Percentiles rank a stretch among this genome's conserved stretches.
Evolutionary conservation across 1,139 yeast species (phyloP).

Genomic region (Kurtzmaniella quercitrusa): DNA sequence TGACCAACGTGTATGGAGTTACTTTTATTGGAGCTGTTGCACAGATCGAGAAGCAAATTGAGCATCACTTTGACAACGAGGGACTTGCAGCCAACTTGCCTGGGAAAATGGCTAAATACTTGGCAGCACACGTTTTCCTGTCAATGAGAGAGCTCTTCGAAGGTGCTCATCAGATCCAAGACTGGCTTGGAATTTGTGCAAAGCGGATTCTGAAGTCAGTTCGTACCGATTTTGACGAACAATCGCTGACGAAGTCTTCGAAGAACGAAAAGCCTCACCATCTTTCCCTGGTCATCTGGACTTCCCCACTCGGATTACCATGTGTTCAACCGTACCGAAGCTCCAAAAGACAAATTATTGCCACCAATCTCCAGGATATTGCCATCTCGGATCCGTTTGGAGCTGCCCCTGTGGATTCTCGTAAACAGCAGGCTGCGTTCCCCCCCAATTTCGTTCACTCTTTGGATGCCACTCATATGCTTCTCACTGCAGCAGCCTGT

Average conservation of each 20-base stretch:
- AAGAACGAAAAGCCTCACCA: conserved; percentile 47
- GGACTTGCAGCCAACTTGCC: conserved; percentile 16
- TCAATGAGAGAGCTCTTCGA: conserved; percentile 82
- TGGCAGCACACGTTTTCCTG: conserved; percentile 74
- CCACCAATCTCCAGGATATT: conserved; percentile 80
- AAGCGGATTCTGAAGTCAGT: conserved; percentile 75
- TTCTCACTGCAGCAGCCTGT: conserved; percentile 80
- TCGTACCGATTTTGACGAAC: conserved; percentile 49
- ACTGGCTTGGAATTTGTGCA: conserved; percentile 91
- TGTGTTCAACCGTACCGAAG: conserved; percentile 95
- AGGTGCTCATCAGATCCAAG: conserved; percentile 94
- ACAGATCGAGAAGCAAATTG: conserved; percentile 72
- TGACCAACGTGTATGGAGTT: conserved; percentile 98
- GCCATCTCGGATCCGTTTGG: conserved; percentile 81
- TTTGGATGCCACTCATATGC: conserved; percentile 95
- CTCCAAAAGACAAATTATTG: conserved; percentile 55
- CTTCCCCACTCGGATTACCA: conserved; percentile 89
- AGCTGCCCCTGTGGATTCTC: conserved; percentile 74
- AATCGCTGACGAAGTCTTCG: conserved; percentile 10
- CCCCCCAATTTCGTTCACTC: conserved; percentile 97
- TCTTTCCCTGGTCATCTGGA: conserved; percentile 93
- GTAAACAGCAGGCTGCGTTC: conserved; percentile 89
- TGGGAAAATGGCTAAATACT: conserved; percentile 52
- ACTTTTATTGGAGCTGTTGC: conserved; percentile 90
- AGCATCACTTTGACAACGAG: conserved; percentile 38